Conservation (phyloP, 768 basidiomycete species). For the Boletus speciosus region DNA sequence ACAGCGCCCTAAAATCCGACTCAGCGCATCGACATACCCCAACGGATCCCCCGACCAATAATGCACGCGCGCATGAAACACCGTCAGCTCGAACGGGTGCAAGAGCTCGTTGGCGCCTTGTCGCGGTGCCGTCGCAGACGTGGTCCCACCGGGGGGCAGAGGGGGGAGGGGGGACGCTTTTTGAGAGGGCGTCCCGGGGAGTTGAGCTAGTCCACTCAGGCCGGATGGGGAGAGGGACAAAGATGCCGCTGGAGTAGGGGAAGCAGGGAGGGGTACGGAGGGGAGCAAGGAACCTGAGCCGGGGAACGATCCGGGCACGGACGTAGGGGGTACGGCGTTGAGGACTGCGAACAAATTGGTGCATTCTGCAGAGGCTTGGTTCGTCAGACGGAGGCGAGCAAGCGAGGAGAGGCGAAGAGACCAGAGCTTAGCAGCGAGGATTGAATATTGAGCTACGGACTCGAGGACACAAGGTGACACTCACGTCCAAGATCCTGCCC, state of each 20-base stretch:
- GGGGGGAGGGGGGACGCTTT: constrained; percentile 10
- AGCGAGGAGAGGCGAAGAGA: constrained; percentile 77
- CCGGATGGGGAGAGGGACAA: constrained; percentile 24
- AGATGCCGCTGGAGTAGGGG: constrained; percentile 6
- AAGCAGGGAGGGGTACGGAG: constrained; percentile 34
- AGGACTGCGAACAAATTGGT: constrained; percentile 75
- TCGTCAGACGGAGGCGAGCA: constrained; percentile 78
- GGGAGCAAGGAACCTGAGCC: constrained; percentile 9
- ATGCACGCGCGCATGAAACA: constrained; percentile 69
- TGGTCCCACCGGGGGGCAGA: not conserved
- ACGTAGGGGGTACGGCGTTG: constrained; percentile 49
- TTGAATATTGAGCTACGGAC: constrained; percentile 6
- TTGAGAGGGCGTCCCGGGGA: constrained; percentile 25
- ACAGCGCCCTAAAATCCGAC: constrained; percentile 59
- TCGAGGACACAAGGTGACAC: constrained; percentile 21
- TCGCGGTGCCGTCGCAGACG: constrained; percentile 23
- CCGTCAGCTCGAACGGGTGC: constrained; percentile 51
- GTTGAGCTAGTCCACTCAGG: constrained; percentile 14
- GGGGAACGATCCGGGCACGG: constrained; percentile 57
- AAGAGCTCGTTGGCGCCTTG: constrained; percentile 8
- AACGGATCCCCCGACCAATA: constrained; percentile 83
- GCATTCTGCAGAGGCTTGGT: constrained; percentile 83
- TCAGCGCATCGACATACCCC: constrained; percentile 75
- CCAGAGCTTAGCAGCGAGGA: constrained; percentile 58
- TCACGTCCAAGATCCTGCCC: constrained; percentile 60